Conservation (phyloP, 2,329 filamentous ascomycete species). For the Achaetomium macrosporum region DNA sequence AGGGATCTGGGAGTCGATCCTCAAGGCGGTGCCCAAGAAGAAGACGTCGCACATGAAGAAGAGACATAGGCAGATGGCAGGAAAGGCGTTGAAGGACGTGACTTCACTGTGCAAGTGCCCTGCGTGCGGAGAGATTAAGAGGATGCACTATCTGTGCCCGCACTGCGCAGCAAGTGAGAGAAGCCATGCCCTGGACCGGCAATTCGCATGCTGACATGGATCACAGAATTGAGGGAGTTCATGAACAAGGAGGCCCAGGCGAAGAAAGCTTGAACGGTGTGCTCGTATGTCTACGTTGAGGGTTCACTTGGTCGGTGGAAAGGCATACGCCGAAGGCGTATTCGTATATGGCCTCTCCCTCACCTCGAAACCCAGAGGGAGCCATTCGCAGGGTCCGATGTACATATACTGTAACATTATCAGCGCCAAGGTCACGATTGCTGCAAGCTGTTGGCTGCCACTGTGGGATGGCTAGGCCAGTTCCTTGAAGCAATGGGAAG, state of each 20-base stretch:
- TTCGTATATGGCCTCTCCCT: neutral
- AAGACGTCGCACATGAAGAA: conserved; percentile 97
- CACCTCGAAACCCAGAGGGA: neutral
- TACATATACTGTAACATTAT: conserved; percentile 16
- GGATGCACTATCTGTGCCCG: conserved; percentile 81
- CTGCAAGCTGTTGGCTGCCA: neutral
- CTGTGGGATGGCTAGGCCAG: neutral
- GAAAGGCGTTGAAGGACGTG: conserved; percentile 89
- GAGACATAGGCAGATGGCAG: conserved; percentile 87
- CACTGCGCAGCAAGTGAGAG: conserved; percentile 75
- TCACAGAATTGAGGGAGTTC: conserved; percentile 41
- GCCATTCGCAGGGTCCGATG: neutral
- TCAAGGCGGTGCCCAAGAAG: conserved; percentile 94
- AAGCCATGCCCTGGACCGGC: neutral
- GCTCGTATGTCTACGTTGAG: neutral
- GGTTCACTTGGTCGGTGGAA: neutral
- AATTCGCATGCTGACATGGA: conserved; percentile 18
- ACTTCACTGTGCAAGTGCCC: conserved; percentile 83
- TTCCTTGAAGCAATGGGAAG: neutral
- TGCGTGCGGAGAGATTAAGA: conserved; percentile 80
- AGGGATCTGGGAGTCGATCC: conserved; percentile 86
- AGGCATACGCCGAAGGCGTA: no score
- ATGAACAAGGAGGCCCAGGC: conserved; percentile 22
- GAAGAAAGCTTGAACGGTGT: conserved; percentile 4
- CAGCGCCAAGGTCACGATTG: neutral